Evolutionary conservation across 1,139 yeast genomes (phyloP).

Genomic region (Hemisphaericaspora subhashii): DNA sequence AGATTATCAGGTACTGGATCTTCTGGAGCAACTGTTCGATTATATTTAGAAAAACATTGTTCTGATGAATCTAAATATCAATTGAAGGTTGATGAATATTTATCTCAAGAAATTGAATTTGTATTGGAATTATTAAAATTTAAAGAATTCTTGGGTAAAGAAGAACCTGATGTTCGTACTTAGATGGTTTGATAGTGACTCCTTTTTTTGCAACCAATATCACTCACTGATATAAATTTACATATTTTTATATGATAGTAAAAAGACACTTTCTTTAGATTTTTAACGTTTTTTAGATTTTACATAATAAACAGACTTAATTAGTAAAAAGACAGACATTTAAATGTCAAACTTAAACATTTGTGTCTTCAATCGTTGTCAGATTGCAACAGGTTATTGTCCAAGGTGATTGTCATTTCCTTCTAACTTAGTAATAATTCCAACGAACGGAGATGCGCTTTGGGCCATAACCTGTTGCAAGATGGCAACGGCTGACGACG

Average conservation of each 20-base stretch:
- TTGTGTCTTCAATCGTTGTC: too few relatives aligned
- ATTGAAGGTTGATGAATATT: conserved; percentile 65
- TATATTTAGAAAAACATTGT: conserved; percentile 85
- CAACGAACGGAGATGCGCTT: too few relatives aligned
- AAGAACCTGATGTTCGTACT: conserved; percentile 87
- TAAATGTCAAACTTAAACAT: background rate
- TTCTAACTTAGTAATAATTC: too few relatives aligned
- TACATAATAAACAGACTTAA: background rate
- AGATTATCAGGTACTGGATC: conserved; percentile 98
- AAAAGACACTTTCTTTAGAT: background rate
- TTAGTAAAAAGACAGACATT: background rate
- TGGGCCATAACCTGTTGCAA: too few relatives aligned
- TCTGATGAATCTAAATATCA: conserved; percentile 52
- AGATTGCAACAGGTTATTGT: too few relatives aligned
- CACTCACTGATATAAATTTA: background rate
- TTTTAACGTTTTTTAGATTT: background rate
- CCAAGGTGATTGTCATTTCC: too few relatives aligned
- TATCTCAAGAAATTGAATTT: conserved; percentile 59
- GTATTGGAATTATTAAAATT: conserved; percentile 72
- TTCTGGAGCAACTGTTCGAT: conserved; percentile 94
- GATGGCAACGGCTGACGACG: too few relatives aligned
- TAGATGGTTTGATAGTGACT: conserved; percentile 30
- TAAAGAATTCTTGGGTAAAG: conserved; percentile 74
- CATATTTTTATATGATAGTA: background rate
- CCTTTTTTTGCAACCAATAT: background rate